These are phyloP conservation scores for Arbutus unedo DNA, from an alignment of 148 eudicot species.

Conservation along the genomic window DNA sequence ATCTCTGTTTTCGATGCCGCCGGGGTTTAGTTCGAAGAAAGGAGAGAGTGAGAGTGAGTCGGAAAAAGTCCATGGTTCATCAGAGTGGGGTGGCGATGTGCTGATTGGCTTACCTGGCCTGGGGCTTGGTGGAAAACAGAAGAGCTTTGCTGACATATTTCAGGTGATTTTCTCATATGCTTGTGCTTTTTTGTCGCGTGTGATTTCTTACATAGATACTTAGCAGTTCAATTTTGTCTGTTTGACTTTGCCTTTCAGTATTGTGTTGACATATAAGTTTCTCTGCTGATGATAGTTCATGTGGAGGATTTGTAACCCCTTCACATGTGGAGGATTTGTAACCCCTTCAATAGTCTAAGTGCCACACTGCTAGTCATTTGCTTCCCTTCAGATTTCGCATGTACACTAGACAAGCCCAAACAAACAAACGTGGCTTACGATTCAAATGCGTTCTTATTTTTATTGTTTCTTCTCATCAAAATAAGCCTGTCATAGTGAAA, in stretches of 20 bases:
- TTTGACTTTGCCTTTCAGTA: background rate
- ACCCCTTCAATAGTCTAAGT: background rate
- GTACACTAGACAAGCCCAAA: background rate
- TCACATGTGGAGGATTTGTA: background rate
- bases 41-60: slow-evolving; percentile 60
- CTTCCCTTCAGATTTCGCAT: background rate
- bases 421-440: background rate
- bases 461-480: background rate
- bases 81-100: slow-evolving; percentile 95
- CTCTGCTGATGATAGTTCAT: background rate
- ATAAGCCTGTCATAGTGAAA: background rate
- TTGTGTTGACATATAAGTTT: background rate
- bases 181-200: background rate
- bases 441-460: background rate
- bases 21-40: slow-evolving; percentile 81
- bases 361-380: background rate
- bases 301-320: background rate
- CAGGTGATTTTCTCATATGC: slow-evolving; percentile 50
- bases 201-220: background rate
- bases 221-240: background rate
- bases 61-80: slow-evolving; percentile 46
- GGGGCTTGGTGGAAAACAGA: slow-evolving; percentile 85
- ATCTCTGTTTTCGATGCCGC: slow-evolving; percentile 65
- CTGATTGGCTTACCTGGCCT: slow-evolving; percentile 88
- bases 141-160: slow-evolving; percentile 89